Conservation (phyloP, 2,329 filamentous ascomycete species). For the Fusarium nanum region DNA sequence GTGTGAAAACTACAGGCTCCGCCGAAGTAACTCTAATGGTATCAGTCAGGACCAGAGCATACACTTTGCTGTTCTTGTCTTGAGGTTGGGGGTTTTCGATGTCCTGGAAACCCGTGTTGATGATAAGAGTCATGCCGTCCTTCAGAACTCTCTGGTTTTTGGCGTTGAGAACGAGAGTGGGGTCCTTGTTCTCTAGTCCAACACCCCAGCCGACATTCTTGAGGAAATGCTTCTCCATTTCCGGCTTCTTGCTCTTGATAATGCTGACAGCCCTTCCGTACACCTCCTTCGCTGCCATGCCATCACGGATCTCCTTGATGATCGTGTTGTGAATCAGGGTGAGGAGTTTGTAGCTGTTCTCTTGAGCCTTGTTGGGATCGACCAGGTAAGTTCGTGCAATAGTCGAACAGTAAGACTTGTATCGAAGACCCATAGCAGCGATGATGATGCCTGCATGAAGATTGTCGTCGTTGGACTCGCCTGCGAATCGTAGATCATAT, state of each 20-base stretch:
- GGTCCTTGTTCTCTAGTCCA: slow-evolving; percentile 90
- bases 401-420: slow-evolving; percentile 94
- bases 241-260: slow-evolving; percentile 90
- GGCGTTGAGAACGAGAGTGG: slow-evolving; percentile 83
- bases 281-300: slow-evolving; percentile 86
- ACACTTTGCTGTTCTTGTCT: slow-evolving; percentile 88
- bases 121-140: slow-evolving; percentile 95
- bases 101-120: slow-evolving; percentile 91
- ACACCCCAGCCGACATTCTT: slow-evolving; percentile 94
- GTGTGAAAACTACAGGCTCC: slow-evolving; percentile 92
- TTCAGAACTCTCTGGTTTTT: slow-evolving; percentile 88
- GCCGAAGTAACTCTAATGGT: slow-evolving; percentile 85
- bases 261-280: slow-evolving; percentile 87
- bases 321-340: slow-evolving; percentile 87
- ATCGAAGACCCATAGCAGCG: slow-evolving; percentile 89
- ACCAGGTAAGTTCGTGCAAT: slow-evolving; percentile 96
- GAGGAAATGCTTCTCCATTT: slow-evolving; percentile 92
- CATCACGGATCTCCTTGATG: slow-evolving; percentile 90
- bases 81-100: slow-evolving; percentile 87
- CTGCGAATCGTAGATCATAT: slow-evolving; percentile 87
- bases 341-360: slow-evolving; percentile 92
- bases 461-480: slow-evolving; percentile 81
- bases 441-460: slow-evolving; percentile 95
- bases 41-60: slow-evolving; percentile 91
- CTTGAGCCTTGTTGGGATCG: slow-evolving; percentile 95